Evolutionary conservation across 2,329 filamentous ascomycete genomes (phyloP), one percentile per base, ranked within the genome.

Genomic region (Colletotrichum sp.): DNA sequence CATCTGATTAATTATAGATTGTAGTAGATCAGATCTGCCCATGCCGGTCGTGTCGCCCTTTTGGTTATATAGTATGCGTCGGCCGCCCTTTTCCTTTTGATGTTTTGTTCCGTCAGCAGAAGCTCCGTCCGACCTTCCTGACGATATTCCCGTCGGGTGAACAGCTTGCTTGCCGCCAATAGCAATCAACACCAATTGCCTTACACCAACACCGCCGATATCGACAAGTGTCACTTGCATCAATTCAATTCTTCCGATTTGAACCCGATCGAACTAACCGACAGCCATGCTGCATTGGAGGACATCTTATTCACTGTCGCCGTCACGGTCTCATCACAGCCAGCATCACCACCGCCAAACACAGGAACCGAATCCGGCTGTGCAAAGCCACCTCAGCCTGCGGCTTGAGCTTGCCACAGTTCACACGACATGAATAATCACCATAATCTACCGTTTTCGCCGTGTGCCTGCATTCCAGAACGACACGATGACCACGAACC

Each of bases 1-100:
- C 72, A 72, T 73, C 64, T 60, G 59, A 69, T 65, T 76, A 66
- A 76, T 59, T 66, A 52, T 65, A 76, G 65, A 65, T 66, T 36
- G 64, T 57, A n/a, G 32, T 49, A 76, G 64, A 74, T 65, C 57
- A 44, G 34, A 69, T 69, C 34, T 49, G 26, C 13, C 26, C 18
- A 49, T 55, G 69, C 62, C 32, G 52, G 34, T 18, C 30, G 24
- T 65, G 28, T 18, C n/a, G 44, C n/a, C 44, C n/a, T 21, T 52
- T 32, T 13, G 21, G 6, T 59, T 69, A 69, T 69, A 59, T 69
- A 69, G n/a, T 7, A 69, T 13, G 66, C 32, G 52, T 34, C 18
- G 24, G 12, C 7, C 34, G 32, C 66, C 66, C 52, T 39, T 39
- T 60, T 18, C 18, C 32, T 28, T 69, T 18, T 2, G 9, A 16